These are phyloP conservation scores for Chondrostereum purpureum DNA, from an alignment of 1,284 basidiomycete species.

Conservation along the genomic window DNA sequence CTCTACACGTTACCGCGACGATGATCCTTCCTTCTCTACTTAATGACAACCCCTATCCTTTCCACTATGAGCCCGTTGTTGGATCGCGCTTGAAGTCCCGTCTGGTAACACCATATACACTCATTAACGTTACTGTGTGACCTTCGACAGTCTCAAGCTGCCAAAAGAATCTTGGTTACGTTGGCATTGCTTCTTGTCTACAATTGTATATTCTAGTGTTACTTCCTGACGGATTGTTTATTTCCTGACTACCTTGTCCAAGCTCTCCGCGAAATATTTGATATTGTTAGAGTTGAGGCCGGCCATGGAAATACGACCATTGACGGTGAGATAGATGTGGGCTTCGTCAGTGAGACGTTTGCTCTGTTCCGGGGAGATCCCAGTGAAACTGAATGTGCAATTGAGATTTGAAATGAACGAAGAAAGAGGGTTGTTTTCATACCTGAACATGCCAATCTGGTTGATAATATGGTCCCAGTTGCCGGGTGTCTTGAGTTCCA, in stretches of 20 bases:
- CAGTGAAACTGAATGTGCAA: conserved; percentile 60
- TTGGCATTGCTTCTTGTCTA: too few relatives aligned
- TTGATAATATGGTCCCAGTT: conserved; percentile 87
- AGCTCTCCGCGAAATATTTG: conserved; percentile 64
- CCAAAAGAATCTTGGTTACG: too few relatives aligned
- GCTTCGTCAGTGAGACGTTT: conserved; percentile 67
- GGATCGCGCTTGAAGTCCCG: too few relatives aligned
- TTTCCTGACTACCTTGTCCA: conserved; percentile 68
- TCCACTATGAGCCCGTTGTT: conserved; percentile 1
- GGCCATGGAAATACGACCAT: conserved; percentile 86
- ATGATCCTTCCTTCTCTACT: too few relatives aligned
- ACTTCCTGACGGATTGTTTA: not conserved
- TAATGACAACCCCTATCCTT: too few relatives aligned
- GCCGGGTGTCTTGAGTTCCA: conserved; percentile 86
- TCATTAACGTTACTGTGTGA: too few relatives aligned
- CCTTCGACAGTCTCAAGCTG: too few relatives aligned
- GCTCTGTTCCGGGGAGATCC: conserved; percentile 65
- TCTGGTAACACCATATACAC: too few relatives aligned
- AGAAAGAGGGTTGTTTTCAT: conserved; percentile 19
- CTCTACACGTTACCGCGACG: too few relatives aligned
- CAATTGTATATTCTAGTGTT: too few relatives aligned
- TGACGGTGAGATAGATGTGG: conserved; percentile 85
- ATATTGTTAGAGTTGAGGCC: conserved; percentile 75
- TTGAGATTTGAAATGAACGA: not conserved
- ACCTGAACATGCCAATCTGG: conserved; percentile 94